These are phyloP conservation scores for Nephelium lappaceum DNA, from an alignment of 345 rosid species.

Conservation along the genomic window DNA sequence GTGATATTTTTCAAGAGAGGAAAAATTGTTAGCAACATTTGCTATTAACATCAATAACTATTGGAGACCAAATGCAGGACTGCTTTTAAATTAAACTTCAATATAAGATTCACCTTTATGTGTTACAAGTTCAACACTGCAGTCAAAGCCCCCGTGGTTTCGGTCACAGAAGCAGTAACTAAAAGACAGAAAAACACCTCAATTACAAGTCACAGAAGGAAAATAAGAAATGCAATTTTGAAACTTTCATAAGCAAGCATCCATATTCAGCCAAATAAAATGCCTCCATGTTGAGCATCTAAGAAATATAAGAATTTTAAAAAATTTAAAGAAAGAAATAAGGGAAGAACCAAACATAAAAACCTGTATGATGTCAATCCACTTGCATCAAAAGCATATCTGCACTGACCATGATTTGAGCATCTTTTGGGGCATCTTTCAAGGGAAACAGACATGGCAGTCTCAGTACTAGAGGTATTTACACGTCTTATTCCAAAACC, in stretches of 20 bases:
- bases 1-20: neutral
- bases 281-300: neutral
- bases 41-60: neutral
- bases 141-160: constrained; percentile 95
- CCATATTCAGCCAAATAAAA: neutral
- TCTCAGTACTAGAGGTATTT: constrained; percentile 36
- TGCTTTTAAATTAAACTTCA: neutral
- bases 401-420: constrained; percentile 82
- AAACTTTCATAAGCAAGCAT: constrained; percentile 8
- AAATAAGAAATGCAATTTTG: constrained; percentile 7
- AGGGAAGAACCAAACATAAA: constrained; percentile 8
- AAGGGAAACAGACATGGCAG: constrained; percentile 73
- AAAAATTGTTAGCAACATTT: neutral
- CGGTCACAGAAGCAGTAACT: constrained; percentile 92
- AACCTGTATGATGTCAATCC: constrained; percentile 92
- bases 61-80: constrained; percentile 1
- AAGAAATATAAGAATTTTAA: too few relatives aligned
- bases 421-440: constrained; percentile 93
- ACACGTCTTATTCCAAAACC: constrained; percentile 67
- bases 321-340: neutral
- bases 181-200: constrained; percentile 37
- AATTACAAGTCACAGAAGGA: constrained; percentile 8
- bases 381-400: constrained; percentile 77
- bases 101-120: constrained; percentile 50
- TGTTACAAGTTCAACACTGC: constrained; percentile 79